Conservation (phyloP, 208 protist species). For the Leptomonas pyrrhocoris region DNA sequence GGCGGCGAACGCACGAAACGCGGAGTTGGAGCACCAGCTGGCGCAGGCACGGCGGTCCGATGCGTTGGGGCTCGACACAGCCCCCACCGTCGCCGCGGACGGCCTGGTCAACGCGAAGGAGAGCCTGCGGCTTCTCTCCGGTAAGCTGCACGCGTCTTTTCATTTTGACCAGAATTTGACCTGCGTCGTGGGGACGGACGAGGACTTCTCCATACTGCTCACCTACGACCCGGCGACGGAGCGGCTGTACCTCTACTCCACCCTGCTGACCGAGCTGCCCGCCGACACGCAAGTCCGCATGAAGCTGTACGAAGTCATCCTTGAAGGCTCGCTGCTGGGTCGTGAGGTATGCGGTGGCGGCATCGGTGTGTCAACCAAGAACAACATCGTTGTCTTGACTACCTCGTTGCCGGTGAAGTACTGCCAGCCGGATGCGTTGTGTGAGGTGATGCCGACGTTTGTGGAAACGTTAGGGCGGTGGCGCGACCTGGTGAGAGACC, state of each 20-base stretch:
- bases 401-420: conserved; percentile 60
- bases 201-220: conserved; percentile 67
- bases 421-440: conserved; percentile 50
- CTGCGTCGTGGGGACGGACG: conserved; percentile 68
- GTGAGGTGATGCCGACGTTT: conserved; percentile 64
- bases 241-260: conserved; percentile 81
- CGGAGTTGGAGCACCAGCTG: conserved; percentile 30
- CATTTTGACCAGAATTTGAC: conserved; percentile 79
- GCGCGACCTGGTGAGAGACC: conserved; percentile 61
- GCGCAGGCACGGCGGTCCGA: not conserved
- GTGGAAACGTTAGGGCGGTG: conserved; percentile 75
- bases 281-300: conserved; percentile 43
- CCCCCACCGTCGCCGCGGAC: conserved; percentile 12
- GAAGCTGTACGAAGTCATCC: conserved; percentile 79
- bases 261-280: conserved; percentile 65
- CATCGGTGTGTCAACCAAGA: conserved; percentile 61
- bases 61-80: not conserved
- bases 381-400: conserved; percentile 66
- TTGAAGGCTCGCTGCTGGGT: conserved; percentile 77
- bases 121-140: conserved; percentile 50
- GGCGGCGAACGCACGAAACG: conserved; percentile 22
- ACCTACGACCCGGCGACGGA: conserved; percentile 79
- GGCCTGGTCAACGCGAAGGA: conserved; percentile 53
- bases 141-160: conserved; percentile 55
- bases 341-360: conserved; percentile 85